These are phyloP conservation scores for Leucocoprinus sp. DNA, from an alignment of 768 basidiomycete genomes.

Conservation along the genomic window DNA sequence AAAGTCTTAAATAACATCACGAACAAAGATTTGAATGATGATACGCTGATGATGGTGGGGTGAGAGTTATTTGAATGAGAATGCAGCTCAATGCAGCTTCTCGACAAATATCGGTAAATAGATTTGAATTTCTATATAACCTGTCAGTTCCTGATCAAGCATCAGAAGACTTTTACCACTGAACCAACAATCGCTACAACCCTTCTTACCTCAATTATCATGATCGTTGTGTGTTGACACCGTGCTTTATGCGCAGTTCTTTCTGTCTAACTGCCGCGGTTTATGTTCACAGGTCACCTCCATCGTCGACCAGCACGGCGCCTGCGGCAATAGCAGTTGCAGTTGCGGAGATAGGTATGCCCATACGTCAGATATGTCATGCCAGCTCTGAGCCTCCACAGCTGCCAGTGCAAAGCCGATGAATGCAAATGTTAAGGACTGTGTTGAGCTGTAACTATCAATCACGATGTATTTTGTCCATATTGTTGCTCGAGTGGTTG, in stretches of 20 bases:
- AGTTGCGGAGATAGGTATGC: not conserved
- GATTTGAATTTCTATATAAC: not conserved
- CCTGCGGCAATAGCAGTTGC: not conserved
- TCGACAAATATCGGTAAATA: not conserved
- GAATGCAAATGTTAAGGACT: slow-evolving; percentile 57
- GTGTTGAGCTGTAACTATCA: not conserved
- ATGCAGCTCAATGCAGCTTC: not conserved
- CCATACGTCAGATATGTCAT: not conserved
- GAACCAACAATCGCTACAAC: not conserved
- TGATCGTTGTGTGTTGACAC: not conserved
- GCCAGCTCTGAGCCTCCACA: slow-evolving; percentile 16
- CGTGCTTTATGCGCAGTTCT: not conserved
- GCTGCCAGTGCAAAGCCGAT: slow-evolving; percentile 53
- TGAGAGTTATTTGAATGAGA: not conserved
- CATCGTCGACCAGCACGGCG: not conserved
- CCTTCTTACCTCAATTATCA: not conserved
- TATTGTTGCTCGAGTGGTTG: not conserved
- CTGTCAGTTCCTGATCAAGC: not conserved
- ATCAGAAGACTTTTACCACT: not conserved
- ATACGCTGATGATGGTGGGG: too few species aligned
- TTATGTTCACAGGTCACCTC: not conserved
- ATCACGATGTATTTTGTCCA: too few species aligned
- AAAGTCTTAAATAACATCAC: too few species aligned
- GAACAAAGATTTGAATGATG: too few species aligned
- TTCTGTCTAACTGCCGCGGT: not conserved